Percentiles rank a stretch among this genome's conserved stretches.
These are phyloP conservation scores for Tulasnella sp. DNA, from an alignment of 768 basidiomycete genomes.

Conservation along the genomic window DNA sequence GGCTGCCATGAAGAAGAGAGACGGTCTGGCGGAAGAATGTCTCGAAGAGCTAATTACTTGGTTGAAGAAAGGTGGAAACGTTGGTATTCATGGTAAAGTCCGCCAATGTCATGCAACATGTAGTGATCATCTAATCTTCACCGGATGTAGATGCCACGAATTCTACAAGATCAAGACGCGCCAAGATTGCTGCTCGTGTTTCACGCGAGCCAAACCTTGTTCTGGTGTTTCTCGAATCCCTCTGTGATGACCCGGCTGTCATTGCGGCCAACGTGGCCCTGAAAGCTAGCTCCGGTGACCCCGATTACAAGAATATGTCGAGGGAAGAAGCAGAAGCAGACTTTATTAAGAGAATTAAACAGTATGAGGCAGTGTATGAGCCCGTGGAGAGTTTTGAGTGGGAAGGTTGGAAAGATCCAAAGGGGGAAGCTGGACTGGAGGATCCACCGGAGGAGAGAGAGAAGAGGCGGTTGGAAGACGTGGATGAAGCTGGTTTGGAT, in stretches of 20 bases:
- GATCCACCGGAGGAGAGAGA: constrained; percentile 8
- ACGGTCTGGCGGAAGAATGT: constrained; percentile 78
- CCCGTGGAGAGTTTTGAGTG: constrained; percentile 44
- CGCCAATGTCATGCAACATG: neutral
- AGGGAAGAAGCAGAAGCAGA: constrained; percentile 77
- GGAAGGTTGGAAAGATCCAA: constrained; percentile 9
- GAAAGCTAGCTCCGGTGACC: constrained; percentile 93
- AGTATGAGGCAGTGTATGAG: constrained; percentile 93
- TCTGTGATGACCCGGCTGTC: constrained; percentile 85
- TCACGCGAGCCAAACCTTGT: constrained; percentile 74
- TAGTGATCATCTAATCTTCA: neutral
- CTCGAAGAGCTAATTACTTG: constrained; percentile 90
- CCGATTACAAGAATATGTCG: constrained; percentile 87
- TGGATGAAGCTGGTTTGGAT: constrained; percentile 8
- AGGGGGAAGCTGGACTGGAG: no score
- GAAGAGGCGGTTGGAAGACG: neutral
- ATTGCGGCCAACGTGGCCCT: constrained; percentile 94
- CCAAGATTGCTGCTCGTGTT: constrained; percentile 73
- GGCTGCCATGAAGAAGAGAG: constrained; percentile 62
- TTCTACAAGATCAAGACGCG: constrained; percentile 66
- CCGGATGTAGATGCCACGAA: constrained; percentile 84
- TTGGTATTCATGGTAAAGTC: constrained; percentile 79
- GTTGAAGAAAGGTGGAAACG: constrained; percentile 91
- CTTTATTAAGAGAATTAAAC: constrained; percentile 79
- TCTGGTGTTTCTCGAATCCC: constrained; percentile 87